Percentiles rank a stretch among this genome's conserved stretches.
phyloP scores from a whole-genome alignment of 176 grass and related monocot species.

The Puya raimondii region DNA sequence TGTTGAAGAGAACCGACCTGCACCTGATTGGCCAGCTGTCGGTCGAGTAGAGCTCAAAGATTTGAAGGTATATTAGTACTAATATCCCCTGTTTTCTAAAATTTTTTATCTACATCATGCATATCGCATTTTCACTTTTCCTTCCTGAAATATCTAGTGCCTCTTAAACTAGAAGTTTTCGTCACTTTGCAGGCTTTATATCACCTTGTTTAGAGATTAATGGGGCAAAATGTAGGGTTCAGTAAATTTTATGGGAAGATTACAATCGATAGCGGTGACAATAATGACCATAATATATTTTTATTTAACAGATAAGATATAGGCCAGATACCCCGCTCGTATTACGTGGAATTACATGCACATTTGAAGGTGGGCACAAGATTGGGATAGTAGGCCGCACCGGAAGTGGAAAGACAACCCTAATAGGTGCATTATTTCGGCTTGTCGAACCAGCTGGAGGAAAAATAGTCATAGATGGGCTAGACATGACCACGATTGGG shows the following conservation, averaged over 20 bases:
- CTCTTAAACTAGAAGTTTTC: no score
- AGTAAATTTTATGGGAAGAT: background rate
- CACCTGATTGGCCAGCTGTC: slow-evolving; percentile 58
- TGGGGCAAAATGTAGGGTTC: no score
- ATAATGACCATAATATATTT: slow-evolving; percentile 7
- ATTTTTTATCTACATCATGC: background rate
- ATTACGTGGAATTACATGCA: slow-evolving; percentile 69
- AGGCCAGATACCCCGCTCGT: slow-evolving; percentile 62
- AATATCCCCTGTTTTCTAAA: background rate
- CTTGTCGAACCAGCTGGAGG: slow-evolving; percentile 90
- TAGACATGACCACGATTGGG: slow-evolving; percentile 62
- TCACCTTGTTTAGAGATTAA: no score
- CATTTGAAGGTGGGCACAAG: slow-evolving; percentile 67
- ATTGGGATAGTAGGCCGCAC: slow-evolving; percentile 90
- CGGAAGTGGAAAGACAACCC: slow-evolving; percentile 91
- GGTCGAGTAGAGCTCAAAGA: slow-evolving; percentile 66
- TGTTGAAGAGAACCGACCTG: slow-evolving; percentile 47
- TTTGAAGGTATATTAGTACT: slow-evolving; percentile 52
- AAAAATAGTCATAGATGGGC: slow-evolving; percentile 51
- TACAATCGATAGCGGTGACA: background rate
- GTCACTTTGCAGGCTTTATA: no score
- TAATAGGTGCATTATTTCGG: slow-evolving; percentile 80
- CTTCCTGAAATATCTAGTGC: background rate
- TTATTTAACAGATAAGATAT: slow-evolving; percentile 68
- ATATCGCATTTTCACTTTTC: background rate